Base-by-base conservation (phyloP, 2,329 filamentous ascomycete genomes). In the Apiospora kogelbergensis region DNA sequence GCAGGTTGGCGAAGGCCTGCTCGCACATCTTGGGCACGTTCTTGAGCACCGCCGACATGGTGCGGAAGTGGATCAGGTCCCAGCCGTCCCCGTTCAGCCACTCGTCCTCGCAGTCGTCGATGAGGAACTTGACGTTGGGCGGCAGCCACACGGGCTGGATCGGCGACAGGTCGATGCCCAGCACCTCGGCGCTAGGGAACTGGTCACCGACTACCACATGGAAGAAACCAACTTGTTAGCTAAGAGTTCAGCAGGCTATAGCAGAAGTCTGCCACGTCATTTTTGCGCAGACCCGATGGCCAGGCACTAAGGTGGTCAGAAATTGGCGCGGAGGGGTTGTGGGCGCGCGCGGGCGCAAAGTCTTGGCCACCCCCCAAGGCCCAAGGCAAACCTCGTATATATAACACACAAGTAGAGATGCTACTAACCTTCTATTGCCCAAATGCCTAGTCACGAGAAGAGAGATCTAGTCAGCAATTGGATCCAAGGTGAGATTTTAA, bases 51-150 rank as follows among this genome's bases (percentile, higher is more conserved):
- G 72, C 81, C 73, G 82, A 87, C 81, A 80, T 85, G 74, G 74
- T 84, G 73, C 79, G 83, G 73, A 83, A 85, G 81, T 83, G 84
- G 1, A 90, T 84, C 71, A 86, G 83, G 75, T 90, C 88, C 74
- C 87, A 89, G 67, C 84, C 80, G 4, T 81, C 78, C 65, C 85
- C 87, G 33, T 81, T 80, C 5, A 79, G 71, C 89, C 89, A 91
- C 10, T 86, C 82, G 63, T 86, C 82, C 71, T 90, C 87, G 66
- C 89, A 73, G 66, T 79, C 76, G 66, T 79, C 77, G 11, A 77
- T 72, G 66, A 78, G 74, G 68, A 79, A 79, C 68, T 74, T 77
- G 24, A 78, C 68, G 65, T 79, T 79, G 0, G 77, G 76, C 10
- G 77, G 89, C 15, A 90, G 82, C 77, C 80, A 82, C 44, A 77